These are phyloP conservation scores for Lachnellula subtilissima DNA, from an alignment of 2,329 filamentous ascomycete genomes.

Conservation along the genomic window DNA sequence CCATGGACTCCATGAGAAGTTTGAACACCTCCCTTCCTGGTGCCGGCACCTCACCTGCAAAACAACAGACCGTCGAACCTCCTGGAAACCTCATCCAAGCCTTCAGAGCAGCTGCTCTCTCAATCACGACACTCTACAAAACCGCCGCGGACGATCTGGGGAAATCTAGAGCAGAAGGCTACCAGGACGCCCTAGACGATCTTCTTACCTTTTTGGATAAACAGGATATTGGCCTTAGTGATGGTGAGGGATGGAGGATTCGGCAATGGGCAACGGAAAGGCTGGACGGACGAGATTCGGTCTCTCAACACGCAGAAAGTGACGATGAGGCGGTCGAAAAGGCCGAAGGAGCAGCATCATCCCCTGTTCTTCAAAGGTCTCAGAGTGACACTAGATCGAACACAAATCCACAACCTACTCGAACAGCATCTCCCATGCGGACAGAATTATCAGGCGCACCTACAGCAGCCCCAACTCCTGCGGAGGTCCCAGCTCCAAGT, in stretches of 20 bases:
- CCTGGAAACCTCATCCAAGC: conserved; percentile 72
- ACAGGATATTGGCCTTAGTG: conserved; percentile 69
- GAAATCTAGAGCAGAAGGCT: conserved; percentile 73
- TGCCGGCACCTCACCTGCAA: conserved; percentile 39
- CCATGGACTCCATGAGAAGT: conserved; percentile 61
- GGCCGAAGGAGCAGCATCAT: conserved; percentile 52
- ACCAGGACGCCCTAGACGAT: conserved; percentile 91
- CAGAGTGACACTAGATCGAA: conserved; percentile 39
- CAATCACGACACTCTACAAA: conserved; percentile 95
- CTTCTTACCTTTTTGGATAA: conserved; percentile 80
- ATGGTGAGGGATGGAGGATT: conserved; percentile 68
- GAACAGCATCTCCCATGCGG: conserved; percentile 33
- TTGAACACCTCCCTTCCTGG: conserved; percentile 57
- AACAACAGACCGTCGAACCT: conserved; percentile 37
- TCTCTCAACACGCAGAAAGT: conserved; percentile 54
- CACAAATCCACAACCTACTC: conserved; percentile 21
- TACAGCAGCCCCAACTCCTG: conserved; percentile 4
- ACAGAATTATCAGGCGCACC: conserved; percentile 31
- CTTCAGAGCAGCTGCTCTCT: conserved; percentile 88
- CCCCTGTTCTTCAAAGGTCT: conserved; percentile 52
- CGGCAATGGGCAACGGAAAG: conserved; percentile 65
- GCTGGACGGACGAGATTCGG: conserved; percentile 56
- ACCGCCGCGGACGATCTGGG: conserved; percentile 75
- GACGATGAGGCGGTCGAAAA: conserved; percentile 63
- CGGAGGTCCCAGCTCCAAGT: conserved; percentile 23